A percentile compares a stretch with the other conserved stretches of the same genome.
phyloP scores from a whole-genome alignment of 2,329 filamentous ascomycete genomes.

The Trichoderma afroharzianum region DNA sequence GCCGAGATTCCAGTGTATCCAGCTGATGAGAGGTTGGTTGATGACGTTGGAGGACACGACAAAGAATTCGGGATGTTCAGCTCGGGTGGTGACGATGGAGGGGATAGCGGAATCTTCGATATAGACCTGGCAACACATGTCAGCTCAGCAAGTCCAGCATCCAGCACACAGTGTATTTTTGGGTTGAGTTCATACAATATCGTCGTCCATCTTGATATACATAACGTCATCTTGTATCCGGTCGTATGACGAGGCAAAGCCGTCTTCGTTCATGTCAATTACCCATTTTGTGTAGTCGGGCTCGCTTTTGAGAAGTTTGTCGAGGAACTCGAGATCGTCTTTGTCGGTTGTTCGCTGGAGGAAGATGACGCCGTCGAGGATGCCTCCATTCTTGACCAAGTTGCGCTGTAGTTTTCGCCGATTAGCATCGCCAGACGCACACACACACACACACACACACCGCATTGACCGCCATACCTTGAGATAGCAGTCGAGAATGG shows the following conservation, averaged over 20 bases:
- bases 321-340: slow-evolving; percentile 38
- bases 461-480: slow-evolving; percentile 27
- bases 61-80: slow-evolving; percentile 47
- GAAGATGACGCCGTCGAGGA: slow-evolving; percentile 44
- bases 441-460: too few relatives aligned
- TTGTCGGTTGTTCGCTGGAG: slow-evolving; percentile 39
- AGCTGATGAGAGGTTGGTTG: slow-evolving; percentile 52
- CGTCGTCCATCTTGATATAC: slow-evolving; percentile 38
- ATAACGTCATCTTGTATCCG: slow-evolving; percentile 44
- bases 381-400: slow-evolving; percentile 41
- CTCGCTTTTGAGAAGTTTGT: slow-evolving; percentile 36
- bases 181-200: slow-evolving; percentile 32
- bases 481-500: slow-evolving; percentile 46
- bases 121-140: slow-evolving; percentile 28
- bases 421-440: too few relatives aligned
- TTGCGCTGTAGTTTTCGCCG: slow-evolving; percentile 33
- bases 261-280: slow-evolving; percentile 33
- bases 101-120: slow-evolving; percentile 43
- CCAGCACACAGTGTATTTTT: not conserved
- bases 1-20: slow-evolving; percentile 52
- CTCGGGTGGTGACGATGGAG: slow-evolving; percentile 49
- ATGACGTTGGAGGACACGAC: slow-evolving; percentile 54
- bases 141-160: not conserved
- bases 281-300: slow-evolving; percentile 37
- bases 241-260: slow-evolving; percentile 40